These are phyloP conservation scores for Ophryocystis elektroscirrha DNA, from an alignment of 169 alveolate species.

Conservation along the genomic window DNA sequence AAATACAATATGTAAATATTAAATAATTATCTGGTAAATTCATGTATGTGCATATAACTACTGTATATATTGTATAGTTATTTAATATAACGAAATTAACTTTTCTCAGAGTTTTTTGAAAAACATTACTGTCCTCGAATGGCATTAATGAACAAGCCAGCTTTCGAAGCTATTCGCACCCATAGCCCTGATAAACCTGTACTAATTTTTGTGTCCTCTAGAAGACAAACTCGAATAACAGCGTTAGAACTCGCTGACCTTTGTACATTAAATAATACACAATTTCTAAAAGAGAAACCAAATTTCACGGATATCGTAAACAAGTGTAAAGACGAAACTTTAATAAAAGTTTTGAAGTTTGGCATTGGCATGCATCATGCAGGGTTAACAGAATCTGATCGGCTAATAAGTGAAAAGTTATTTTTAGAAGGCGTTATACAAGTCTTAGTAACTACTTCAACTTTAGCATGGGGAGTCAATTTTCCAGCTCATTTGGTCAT, in stretches of 20 bases:
- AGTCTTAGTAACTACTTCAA: slow-evolving; percentile 85
- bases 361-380: slow-evolving; percentile 98
- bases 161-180: slow-evolving; percentile 59
- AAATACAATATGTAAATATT: too few relatives aligned
- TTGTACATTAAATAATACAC: slow-evolving; percentile 4
- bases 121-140: slow-evolving; percentile 80
- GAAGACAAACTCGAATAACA: slow-evolving; percentile 93
- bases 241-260: slow-evolving; percentile 56
- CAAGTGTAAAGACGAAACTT: slow-evolving; percentile 50
- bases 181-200: slow-evolving; percentile 75
- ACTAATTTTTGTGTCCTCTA: slow-evolving; percentile 80
- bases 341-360: slow-evolving; percentile 51
- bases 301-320: slow-evolving; percentile 4
- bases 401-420: slow-evolving; percentile 78
- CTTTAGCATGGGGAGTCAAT: slow-evolving; percentile 99
- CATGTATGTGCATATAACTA: too few relatives aligned
- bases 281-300: slow-evolving; percentile 7
- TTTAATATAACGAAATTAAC: neutral
- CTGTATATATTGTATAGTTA: too few relatives aligned
- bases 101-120: slow-evolving; percentile 47
- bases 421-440: slow-evolving; percentile 67
- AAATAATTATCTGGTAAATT: too few relatives aligned
- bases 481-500: slow-evolving; percentile 96
- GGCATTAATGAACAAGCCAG: slow-evolving; percentile 88
- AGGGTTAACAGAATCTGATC: slow-evolving; percentile 74